Percentiles rank a stretch among this genome's conserved stretches.
phyloP scores from a whole-genome alignment of 2,329 filamentous ascomycete species.

The Chaetomiaceae sp. region DNA sequence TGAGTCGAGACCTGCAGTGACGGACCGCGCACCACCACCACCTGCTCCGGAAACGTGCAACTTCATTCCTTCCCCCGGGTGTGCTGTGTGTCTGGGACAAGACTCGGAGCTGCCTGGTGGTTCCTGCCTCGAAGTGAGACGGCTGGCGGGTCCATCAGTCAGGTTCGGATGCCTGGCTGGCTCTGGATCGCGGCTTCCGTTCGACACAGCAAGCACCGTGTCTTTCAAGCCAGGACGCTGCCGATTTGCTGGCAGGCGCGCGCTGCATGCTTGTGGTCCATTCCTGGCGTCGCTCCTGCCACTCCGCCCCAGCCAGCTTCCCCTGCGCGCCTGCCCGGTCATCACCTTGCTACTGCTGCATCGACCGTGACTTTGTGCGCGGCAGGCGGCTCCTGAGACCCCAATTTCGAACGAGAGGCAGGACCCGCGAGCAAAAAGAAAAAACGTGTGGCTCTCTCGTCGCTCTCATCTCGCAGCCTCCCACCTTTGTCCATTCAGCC shows the following conservation, averaged over 20 bases:
- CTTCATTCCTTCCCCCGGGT: too few species aligned
- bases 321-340: not conserved
- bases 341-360: too few species aligned
- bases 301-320: not conserved
- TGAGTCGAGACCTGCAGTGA: not conserved
- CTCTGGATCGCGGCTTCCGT: not conserved
- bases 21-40: not conserved
- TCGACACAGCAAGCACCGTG: not conserved
- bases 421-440: slow-evolving; percentile 11
- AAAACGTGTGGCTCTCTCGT: slow-evolving; percentile 14
- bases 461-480: slow-evolving; percentile 16
- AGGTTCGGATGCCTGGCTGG: not conserved
- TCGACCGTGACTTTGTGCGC: too few species aligned
- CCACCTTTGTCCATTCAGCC: slow-evolving; percentile 23
- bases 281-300: not conserved
- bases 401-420: slow-evolving; percentile 15
- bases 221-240: not conserved
- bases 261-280: not conserved
- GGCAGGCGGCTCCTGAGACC: slow-evolving; percentile 8
- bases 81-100: too few species aligned
- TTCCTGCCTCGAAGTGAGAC: not conserved
- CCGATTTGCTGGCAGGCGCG: slow-evolving; percentile 1
- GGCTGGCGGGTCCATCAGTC: not conserved
- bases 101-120: not conserved
- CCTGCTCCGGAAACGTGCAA: not conserved